A percentile compares a stretch with the other conserved stretches of the same genome.
phyloP scores from a whole-genome alignment of 164 flowering plant species.

The Aristolochia californica region DNA sequence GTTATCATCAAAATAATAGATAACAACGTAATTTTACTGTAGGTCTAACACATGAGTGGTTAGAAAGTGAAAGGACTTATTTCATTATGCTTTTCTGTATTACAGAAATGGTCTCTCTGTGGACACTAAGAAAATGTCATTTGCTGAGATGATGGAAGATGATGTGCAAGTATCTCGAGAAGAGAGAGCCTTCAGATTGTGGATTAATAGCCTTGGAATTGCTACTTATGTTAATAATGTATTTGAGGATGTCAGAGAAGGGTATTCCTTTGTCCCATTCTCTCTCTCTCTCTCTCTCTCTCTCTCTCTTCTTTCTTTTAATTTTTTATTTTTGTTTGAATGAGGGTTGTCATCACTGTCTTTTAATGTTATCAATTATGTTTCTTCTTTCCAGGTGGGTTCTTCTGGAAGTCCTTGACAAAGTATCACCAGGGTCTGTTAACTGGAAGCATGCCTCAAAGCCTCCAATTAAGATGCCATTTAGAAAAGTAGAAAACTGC shows the following conservation, averaged over 20 bases:
- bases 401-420: constrained; percentile 83
- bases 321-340: no score
- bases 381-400: constrained; percentile 61
- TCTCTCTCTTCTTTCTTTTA: no score
- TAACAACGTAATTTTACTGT: no score
- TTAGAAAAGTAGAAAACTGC: constrained; percentile 92
- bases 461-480: constrained; percentile 97
- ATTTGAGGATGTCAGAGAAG: constrained; percentile 92
- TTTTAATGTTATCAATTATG: background rate
- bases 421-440: constrained; percentile 76
- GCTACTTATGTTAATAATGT: constrained; percentile 64
- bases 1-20: no score
- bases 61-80: no score
- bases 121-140: constrained; percentile 56
- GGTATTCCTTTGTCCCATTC: constrained; percentile 30
- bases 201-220: constrained; percentile 90
- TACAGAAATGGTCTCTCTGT: constrained; percentile 75
- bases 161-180: constrained; percentile 78
- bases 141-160: constrained; percentile 92
- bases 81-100: background rate
- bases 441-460: constrained; percentile 88
- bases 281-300: background rate
- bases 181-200: constrained; percentile 77
- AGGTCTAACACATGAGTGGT: no score
- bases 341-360: background rate